phyloP scores from a whole-genome alignment of 176 grass and related monocot genomes.

The Rhynchospora tenuis region DNA sequence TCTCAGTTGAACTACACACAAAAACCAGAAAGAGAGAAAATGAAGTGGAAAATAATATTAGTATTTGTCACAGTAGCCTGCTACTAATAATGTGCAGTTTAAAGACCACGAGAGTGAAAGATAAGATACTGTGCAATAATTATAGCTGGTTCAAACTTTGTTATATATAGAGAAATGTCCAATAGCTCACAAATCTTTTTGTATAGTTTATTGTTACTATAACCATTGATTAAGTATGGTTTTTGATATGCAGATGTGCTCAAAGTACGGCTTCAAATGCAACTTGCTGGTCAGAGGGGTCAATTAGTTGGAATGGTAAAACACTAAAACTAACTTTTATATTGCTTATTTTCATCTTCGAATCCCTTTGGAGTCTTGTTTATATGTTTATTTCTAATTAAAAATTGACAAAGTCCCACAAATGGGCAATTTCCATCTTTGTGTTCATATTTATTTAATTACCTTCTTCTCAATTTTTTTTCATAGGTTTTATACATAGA shows the following conservation, averaged over 20 bases:
- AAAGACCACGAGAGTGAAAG: not conserved
- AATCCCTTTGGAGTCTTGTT: not conserved
- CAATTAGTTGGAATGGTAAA: constrained; percentile 97
- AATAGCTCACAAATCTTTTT: not conserved
- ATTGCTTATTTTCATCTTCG: not conserved
- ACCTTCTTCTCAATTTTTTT: not conserved
- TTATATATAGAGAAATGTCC: not conserved
- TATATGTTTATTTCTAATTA: not conserved
- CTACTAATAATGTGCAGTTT: not conserved
- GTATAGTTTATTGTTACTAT: not conserved
- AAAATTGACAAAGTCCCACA: not conserved
- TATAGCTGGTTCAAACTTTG: not conserved
- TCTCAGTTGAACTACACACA: not conserved
- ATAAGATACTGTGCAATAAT: not conserved
- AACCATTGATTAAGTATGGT: constrained; percentile 2
- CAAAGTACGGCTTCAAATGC: constrained; percentile 99
- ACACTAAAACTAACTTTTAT: too few relatives aligned
- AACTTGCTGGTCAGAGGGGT: constrained; percentile 90
- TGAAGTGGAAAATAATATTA: not conserved
- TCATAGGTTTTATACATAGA: not conserved
- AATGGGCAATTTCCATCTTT: not conserved
- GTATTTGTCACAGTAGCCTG: not conserved
- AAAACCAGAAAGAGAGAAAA: not conserved
- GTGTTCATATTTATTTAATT: not conserved
- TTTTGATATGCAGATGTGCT: constrained; percentile 79